Conservation (phyloP, 129 eudicot genomes). For the Helianthus annuus region DNA sequence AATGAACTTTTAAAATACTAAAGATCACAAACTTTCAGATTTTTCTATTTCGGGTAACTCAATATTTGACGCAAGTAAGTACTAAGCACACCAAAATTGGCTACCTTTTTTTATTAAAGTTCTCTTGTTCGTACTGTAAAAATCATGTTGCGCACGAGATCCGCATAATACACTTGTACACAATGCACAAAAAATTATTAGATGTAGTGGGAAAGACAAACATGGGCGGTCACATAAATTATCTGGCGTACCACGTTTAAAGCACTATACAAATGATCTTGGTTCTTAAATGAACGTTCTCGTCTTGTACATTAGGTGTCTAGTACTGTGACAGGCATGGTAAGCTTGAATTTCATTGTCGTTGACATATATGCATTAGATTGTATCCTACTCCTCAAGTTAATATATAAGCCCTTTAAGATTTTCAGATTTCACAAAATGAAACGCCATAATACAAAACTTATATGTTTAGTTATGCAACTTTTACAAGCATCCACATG, state of each 20-base stretch:
- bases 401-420: background rate
- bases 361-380: background rate
- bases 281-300: too few relatives aligned
- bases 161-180: too few relatives aligned
- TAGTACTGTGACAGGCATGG: background rate
- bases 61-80: background rate
- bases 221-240: too few relatives aligned
- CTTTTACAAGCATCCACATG: background rate
- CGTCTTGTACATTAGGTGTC: constrained; percentile 2
- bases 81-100: background rate
- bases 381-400: background rate
- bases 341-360: background rate
- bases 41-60: constrained; percentile 1
- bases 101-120: background rate
- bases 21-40: background rate
- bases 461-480: background rate
- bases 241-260: too few relatives aligned
- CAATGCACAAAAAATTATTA: too few relatives aligned
- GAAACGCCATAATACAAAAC: background rate
- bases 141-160: background rate
- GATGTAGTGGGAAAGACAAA: too few relatives aligned
- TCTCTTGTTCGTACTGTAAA: background rate
- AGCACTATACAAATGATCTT: too few relatives aligned
- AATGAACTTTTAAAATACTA: background rate
- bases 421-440: background rate